These are phyloP conservation scores for Xylaria digitata DNA, from an alignment of 2,329 filamentous ascomycete genomes.

Conservation along the genomic window DNA sequence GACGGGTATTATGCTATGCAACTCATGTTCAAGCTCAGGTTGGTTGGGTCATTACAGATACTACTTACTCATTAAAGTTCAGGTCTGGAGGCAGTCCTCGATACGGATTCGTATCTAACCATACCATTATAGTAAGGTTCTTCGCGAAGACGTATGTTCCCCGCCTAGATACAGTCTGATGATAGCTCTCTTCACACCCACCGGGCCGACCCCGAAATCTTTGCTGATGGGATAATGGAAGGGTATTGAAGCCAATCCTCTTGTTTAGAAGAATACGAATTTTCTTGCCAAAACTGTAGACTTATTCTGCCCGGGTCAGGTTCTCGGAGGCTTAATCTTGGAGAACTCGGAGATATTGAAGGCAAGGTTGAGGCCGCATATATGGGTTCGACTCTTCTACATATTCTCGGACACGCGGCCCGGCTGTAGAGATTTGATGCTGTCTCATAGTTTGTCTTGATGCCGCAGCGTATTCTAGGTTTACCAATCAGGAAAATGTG, in stretches of 20 bases:
- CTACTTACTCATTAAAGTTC: neutral
- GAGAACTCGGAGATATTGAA: neutral
- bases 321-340: neutral
- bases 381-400: neutral
- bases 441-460: neutral
- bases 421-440: neutral
- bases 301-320: neutral
- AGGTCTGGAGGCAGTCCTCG: neutral
- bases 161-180: neutral
- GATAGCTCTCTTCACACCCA: neutral
- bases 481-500: no score
- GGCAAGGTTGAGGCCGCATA: constrained; percentile 1
- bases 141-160: neutral
- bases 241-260: neutral
- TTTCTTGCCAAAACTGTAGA: neutral
- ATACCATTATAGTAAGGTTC: constrained; percentile 1
- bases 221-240: neutral
- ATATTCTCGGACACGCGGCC: neutral
- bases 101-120: constrained; percentile 31
- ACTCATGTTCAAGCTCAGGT: neutral
- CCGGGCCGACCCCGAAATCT: constrained; percentile 5
- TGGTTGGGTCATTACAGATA: neutral
- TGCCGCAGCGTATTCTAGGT: no score
- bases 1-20: no score
- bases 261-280: neutral